phyloP scores from a whole-genome alignment of 805 yeast genomes.

The Cyberlindnera mrakii region DNA sequence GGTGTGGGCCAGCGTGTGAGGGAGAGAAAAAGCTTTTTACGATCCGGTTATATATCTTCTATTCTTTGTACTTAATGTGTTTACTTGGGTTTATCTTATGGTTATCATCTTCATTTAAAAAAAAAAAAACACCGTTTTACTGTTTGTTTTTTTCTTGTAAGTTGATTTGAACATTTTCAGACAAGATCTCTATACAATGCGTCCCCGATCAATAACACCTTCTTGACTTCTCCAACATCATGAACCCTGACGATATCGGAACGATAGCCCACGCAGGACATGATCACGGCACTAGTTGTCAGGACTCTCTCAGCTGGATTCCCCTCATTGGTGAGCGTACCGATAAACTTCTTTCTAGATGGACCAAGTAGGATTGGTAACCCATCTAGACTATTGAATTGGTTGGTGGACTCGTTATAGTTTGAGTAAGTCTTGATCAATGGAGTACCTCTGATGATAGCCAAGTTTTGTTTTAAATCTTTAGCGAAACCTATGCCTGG shows the following conservation, averaged over 20 bases:
- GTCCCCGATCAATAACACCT: constrained; percentile 60
- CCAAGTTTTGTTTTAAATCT: constrained; percentile 59
- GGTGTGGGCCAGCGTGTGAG: background rate
- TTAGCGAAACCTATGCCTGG: constrained; percentile 99
- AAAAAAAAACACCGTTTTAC: background rate
- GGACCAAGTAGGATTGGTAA: constrained; percentile 79
- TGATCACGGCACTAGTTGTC: constrained; percentile 72
- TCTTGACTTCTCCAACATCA: constrained; percentile 58
- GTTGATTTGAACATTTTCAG: constrained; percentile 1
- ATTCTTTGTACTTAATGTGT: constrained; percentile 2
- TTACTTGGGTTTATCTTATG: constrained; percentile 4
- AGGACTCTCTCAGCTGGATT: constrained; percentile 56
- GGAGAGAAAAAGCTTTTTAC: background rate
- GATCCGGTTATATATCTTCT: constrained; percentile 1
- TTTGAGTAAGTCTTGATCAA: constrained; percentile 43
- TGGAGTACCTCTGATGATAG: constrained; percentile 47
- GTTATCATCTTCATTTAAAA: background rate
- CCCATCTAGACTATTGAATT: constrained; percentile 19
- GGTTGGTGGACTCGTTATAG: constrained; percentile 21
- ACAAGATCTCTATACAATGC: constrained; percentile 48
- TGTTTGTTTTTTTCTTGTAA: background rate
- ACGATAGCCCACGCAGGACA: constrained; percentile 67
- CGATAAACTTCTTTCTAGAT: constrained; percentile 83
- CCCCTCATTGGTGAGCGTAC: constrained; percentile 55
- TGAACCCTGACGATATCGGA: constrained; percentile 86